These are phyloP conservation scores for Paramarasmius palmivorus DNA, from an alignment of 1,284 basidiomycete genomes.

Conservation along the genomic window DNA sequence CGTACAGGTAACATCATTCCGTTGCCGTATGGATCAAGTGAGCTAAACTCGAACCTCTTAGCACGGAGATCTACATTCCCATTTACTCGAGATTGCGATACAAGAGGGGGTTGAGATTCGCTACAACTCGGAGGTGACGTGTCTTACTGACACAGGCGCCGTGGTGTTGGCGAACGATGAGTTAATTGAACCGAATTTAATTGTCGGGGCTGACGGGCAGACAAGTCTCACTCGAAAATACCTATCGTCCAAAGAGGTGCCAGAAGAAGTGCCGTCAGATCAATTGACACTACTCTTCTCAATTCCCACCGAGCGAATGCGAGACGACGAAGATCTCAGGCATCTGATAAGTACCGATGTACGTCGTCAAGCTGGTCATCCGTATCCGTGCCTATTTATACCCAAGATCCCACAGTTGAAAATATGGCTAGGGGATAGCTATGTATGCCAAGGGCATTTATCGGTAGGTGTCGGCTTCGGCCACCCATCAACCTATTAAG, in stretches of 20 bases:
- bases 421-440: conserved; percentile 36
- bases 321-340: conserved; percentile 36
- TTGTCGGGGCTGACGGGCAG: conserved; percentile 57
- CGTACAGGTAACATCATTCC: conserved; percentile 14
- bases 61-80: conserved; percentile 57
- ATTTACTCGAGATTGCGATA: conserved; percentile 49
- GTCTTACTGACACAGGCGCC: conserved; percentile 37
- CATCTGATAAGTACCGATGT: conserved; percentile 32
- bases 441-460: conserved; percentile 31
- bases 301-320: conserved; percentile 32
- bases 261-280: conserved; percentile 36
- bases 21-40: conserved; percentile 24
- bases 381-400: neutral
- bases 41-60: conserved; percentile 30
- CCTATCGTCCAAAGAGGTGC: conserved; percentile 30
- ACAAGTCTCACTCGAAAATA: conserved; percentile 52
- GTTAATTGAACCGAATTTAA: conserved; percentile 41
- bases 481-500: neutral
- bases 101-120: conserved; percentile 48
- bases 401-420: conserved; percentile 28
- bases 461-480: conserved; percentile 23
- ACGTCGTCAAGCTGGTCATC: conserved; percentile 11
- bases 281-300: conserved; percentile 33
- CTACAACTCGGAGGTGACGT: conserved; percentile 47
- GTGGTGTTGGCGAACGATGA: conserved; percentile 42